These are phyloP conservation scores for Hygrophila difformis DNA, from an alignment of 257 asterid genomes.

Conservation along the genomic window DNA sequence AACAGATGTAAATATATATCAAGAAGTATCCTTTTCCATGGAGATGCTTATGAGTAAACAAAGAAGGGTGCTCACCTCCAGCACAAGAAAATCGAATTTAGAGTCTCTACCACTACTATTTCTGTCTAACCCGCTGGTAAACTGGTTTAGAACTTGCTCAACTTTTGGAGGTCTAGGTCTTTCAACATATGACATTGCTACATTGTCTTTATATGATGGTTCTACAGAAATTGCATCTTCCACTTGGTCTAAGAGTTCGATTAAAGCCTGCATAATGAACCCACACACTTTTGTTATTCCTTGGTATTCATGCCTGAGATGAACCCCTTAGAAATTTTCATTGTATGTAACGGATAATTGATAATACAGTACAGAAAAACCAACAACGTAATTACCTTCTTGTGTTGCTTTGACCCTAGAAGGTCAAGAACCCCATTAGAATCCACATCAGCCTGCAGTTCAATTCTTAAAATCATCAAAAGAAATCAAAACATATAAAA, in stretches of 20 bases:
- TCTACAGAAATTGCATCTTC: constrained; percentile 78
- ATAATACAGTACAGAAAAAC: constrained; percentile 18
- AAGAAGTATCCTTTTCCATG: constrained; percentile 10
- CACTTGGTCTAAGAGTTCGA: constrained; percentile 92
- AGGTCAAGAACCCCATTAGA: constrained; percentile 36
- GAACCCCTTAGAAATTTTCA: too few species aligned
- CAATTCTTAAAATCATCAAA: constrained; percentile 19
- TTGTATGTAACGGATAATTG: too few species aligned
- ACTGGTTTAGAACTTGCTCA: constrained; percentile 25
- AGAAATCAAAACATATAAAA: neutral
- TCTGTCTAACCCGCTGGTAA: constrained; percentile 20
- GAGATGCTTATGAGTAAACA: constrained; percentile 13
- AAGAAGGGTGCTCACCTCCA: constrained; percentile 55
- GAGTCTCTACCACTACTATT: constrained; percentile 22
- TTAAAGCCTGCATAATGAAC: constrained; percentile 51
- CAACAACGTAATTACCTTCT: constrained; percentile 50
- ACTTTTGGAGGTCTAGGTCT: constrained; percentile 26
- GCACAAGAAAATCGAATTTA: constrained; percentile 53
- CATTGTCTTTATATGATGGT: constrained; percentile 31
- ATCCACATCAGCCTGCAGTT: constrained; percentile 44
- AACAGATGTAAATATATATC: constrained; percentile 10
- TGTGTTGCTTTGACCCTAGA: constrained; percentile 64
- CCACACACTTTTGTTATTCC: too few species aligned
- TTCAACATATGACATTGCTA: constrained; percentile 26
- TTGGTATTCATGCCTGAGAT: too few species aligned